Evolutionary conservation across 495 filamentous ascomycete species (phyloP).

Genomic region (Oleoguttula mirabilis): DNA sequence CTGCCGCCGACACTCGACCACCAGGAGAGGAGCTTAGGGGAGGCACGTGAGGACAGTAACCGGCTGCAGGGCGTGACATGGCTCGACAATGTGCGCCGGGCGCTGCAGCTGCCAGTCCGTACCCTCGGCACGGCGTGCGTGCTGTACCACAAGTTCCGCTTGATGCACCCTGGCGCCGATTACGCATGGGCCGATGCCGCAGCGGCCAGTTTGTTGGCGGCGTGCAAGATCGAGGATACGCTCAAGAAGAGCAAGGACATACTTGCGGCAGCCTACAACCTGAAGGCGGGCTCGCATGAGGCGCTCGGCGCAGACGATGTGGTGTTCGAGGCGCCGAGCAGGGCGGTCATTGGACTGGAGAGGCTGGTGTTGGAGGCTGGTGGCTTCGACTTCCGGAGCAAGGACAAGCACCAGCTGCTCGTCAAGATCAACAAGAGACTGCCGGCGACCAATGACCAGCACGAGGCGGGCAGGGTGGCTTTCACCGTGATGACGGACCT

Average conservation of each 20-base stretch:
- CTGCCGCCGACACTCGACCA: conserved; percentile 33
- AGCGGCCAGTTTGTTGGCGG: conserved; percentile 74
- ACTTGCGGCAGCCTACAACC: conserved; percentile 76
- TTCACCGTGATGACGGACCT: conserved; percentile 66
- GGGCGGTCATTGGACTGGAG: conserved; percentile 76
- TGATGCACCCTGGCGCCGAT: conserved; percentile 51
- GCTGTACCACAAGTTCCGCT: conserved; percentile 81
- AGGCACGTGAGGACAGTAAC: conserved; percentile 53
- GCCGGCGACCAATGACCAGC: conserved; percentile 23
- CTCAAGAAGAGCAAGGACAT: conserved; percentile 94
- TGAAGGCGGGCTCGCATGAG: conserved; percentile 59
- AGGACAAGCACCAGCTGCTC: conserved; percentile 72
- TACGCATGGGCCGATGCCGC: conserved; percentile 55
- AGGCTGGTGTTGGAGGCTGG: conserved; percentile 87
- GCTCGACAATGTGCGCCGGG: conserved; percentile 65
- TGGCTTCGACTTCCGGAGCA: conserved; percentile 86
- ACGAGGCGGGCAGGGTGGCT: conserved; percentile 34
- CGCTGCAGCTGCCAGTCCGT: conserved; percentile 64
- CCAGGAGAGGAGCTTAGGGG: conserved; percentile 45
- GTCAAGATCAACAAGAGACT: conserved; percentile 55
- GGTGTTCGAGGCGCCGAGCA: conserved; percentile 61
- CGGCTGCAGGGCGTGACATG: conserved; percentile 66
- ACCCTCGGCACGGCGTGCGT: conserved; percentile 74
- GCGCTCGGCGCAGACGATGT: conserved; percentile 70
- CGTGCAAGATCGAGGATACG: conserved; percentile 96